Evolutionary conservation across 495 filamentous ascomycete genomes (phyloP), one percentile per base, ranked within the genome.

Genomic region (Hypoxylon subgilvum): DNA sequence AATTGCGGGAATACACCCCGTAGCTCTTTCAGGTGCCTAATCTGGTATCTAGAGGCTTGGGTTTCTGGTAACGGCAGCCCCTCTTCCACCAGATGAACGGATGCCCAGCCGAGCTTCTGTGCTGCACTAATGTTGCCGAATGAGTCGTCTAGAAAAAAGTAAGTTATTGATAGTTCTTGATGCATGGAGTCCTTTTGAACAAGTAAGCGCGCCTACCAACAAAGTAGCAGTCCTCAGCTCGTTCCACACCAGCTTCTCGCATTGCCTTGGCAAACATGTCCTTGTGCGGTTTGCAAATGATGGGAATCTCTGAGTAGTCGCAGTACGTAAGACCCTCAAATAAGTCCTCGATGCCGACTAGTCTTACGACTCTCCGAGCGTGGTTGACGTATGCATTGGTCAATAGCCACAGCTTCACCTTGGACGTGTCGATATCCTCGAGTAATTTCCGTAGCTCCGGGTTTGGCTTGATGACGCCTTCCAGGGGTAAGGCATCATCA

Each of bases 331-430:
- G 79, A 0, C 93, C 93, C 62, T 96, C 93, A 69, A 97, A 97
- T 19, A 91, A 72, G 71, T 95, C 91, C 9, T 95, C 91, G 14
- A 97, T 72, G 21, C 82, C 86, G 2, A 99, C 77, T 21, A 99
- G 70, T 58, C 79, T 84, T 12, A 97, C 82, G 6, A 99, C 94
- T 14, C 92, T 74, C 57, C 82, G 84, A 4, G 83, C 95, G 66
- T 99, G 95, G 35, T 78, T 97, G 59, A 96, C 74, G 66, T 97
- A 96, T 31, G 95, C 95, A 67, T 99, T 99, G 0, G 95, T 99
- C 53, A 99, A 85, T 2, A 99, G 82, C 95, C 95, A 97, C 14
- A 89, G 74, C 67, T 86, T 89, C 59, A 96, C 89, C 65, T 94
- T 96, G 58, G 62, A 74, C 42, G 63, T 82, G 72, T 96, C 90